Evolutionary conservation across 441 rosid genomes (phyloP).

Genomic region (Hura crepitans): DNA sequence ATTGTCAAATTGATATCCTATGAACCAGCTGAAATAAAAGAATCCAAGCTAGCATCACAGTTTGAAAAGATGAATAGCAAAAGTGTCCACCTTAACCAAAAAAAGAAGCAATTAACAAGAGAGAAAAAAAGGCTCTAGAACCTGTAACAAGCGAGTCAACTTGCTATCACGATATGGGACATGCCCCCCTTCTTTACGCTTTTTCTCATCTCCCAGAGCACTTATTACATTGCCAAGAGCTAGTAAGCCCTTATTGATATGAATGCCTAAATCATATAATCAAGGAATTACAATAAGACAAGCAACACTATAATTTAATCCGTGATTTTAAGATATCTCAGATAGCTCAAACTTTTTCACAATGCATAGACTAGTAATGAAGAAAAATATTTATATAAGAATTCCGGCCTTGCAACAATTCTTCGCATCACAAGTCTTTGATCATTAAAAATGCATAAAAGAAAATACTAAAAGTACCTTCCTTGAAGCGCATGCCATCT

Average conservation of each 20-base stretch:
- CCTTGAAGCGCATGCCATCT: conserved; percentile 93
- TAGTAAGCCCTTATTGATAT: conserved; percentile 87
- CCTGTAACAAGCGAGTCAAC: conserved; percentile 95
- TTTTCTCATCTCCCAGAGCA: conserved; percentile 92
- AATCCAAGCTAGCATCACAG: background rate
- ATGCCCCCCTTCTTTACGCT: conserved; percentile 94
- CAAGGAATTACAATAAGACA: background rate
- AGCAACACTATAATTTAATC: background rate
- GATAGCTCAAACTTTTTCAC: background rate
- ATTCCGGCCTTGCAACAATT: background rate
- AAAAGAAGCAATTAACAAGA: background rate
- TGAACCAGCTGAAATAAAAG: background rate
- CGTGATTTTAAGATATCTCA: background rate
- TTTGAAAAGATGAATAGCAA: background rate
- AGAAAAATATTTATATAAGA: background rate
- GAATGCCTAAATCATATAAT: conserved; percentile 53
- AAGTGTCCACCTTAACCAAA: background rate
- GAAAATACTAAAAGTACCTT: conserved; percentile 46
- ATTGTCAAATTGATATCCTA: too few species aligned
- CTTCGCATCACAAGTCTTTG: background rate
- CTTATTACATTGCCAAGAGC: conserved; percentile 97
- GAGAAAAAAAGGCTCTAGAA: conserved; percentile 13
- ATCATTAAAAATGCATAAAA: background rate
- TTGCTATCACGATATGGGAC: conserved; percentile 99
- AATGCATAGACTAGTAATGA: background rate